Evolutionary conservation across 306 rosid genomes (phyloP), one percentile per base, ranked within the genome.

Genomic region (Styphnolobium japonicum): DNA sequence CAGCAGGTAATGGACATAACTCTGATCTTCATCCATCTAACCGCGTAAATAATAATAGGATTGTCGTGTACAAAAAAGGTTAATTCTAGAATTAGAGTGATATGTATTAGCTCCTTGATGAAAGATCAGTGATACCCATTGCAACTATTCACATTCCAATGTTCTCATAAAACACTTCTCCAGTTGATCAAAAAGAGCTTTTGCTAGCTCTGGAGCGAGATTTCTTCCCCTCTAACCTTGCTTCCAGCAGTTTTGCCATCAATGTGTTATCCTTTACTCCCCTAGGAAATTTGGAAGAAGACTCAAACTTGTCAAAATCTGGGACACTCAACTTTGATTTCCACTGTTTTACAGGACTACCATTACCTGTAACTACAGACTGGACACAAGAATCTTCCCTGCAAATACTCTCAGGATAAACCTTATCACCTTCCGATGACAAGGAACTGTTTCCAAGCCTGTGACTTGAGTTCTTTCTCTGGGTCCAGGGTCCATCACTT

Each of bases 181-280:
- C 18, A 11, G 21, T 76, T 45, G 39, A 68, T 60, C 82, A 82
- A 60, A 39, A 68, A 3, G 81, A 65, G 34, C 76, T 82, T 57
- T 68, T 80, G 46, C 64, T 58, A 51, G 51, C 18, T 33, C 67
- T 86, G 10, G 75, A 52, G 49, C 69, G 75, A 45, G 78, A 77
- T 16, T 58, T 80, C 69, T 81, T 83, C 39, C 67, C 79, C 77
- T 88, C 90, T 61, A 86, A 67, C 82, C 95, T 87, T 43, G 93
- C 97, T 83, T 84, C 92, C 68, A 92, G 81, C 71, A 92, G 75
- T 49, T 92, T 89, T 79, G 88, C 89, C 97, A 90, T 84, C 86
- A 90, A 80, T 12, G 90, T 80, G 78, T 86, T 83, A 27, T 92
- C 90, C 16, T 90, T 82, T 16, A 82, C 70, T 60, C 73, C 88